Percentiles rank a stretch among this genome's conserved stretches.
Conservation (phyloP, 257 asterid genomes). For the Fraxinus cuspidata region DNA sequence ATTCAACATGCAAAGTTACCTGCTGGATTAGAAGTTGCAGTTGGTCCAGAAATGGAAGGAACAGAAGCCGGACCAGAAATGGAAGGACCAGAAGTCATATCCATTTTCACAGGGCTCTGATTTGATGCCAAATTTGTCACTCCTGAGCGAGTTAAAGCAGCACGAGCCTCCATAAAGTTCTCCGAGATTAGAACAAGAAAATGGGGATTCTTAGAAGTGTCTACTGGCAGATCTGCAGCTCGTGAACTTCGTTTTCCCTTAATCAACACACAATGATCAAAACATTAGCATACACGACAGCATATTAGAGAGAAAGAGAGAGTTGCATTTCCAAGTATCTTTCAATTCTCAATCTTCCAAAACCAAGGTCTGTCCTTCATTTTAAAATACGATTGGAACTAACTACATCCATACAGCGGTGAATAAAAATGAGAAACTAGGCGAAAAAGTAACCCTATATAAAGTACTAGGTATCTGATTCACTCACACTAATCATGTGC, state of each 20-base stretch:
- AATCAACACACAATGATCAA: slow-evolving; percentile 25
- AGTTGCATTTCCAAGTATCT: not conserved
- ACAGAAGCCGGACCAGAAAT: slow-evolving; percentile 59
- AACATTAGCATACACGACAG: slow-evolving; percentile 25
- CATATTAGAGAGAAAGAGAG: not conserved
- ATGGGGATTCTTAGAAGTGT: slow-evolving; percentile 71
- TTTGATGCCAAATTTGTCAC: slow-evolving; percentile 53
- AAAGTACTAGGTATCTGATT: no score
- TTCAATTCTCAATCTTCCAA: not conserved
- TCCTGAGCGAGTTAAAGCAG: slow-evolving; percentile 70
- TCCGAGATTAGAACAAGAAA: slow-evolving; percentile 89
- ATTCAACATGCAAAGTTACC: slow-evolving; percentile 18
- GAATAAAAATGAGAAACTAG: not conserved
- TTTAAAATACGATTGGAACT: not conserved
- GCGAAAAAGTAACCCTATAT: not conserved
- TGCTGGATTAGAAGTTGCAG: slow-evolving; percentile 18
- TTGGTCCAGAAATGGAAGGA: slow-evolving; percentile 32
- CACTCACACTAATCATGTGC: no score
- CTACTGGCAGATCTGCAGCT: slow-evolving; percentile 66
- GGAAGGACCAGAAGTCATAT: slow-evolving; percentile 54
- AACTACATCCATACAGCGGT: not conserved
- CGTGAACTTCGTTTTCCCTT: slow-evolving; percentile 79
- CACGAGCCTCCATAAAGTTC: slow-evolving; percentile 72
- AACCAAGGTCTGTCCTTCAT: not conserved
- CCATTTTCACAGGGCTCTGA: slow-evolving; percentile 78